Evolutionary conservation across 2,329 filamentous ascomycete species (phyloP).

Genomic region (Trichoderma sp.): DNA sequence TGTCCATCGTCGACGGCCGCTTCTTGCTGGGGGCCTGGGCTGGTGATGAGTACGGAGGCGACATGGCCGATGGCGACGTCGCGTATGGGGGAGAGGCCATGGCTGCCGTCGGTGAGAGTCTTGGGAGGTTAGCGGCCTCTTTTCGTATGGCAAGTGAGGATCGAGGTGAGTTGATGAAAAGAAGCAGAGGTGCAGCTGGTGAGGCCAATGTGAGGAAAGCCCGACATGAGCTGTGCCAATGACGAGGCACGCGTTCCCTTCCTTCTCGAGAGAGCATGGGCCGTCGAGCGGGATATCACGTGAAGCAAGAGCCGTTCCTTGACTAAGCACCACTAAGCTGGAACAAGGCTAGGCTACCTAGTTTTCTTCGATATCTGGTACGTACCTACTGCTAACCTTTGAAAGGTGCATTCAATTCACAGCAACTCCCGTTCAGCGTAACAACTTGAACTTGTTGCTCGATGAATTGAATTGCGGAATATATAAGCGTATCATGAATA

Average conservation of each 20-base stretch:
- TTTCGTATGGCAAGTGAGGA: too few relatives aligned
- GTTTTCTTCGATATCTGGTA: background rate
- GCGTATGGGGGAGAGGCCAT: slow-evolving; percentile 62
- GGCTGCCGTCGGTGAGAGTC: background rate
- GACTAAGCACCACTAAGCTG: background rate
- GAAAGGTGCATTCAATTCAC: background rate
- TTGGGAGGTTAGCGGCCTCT: background rate
- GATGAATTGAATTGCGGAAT: too few relatives aligned
- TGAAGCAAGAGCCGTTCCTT: background rate
- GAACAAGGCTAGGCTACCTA: background rate
- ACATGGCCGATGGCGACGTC: slow-evolving; percentile 56
- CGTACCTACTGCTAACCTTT: background rate
- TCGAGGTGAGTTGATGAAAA: background rate
- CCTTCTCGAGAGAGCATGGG: background rate
- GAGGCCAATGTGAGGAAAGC: slow-evolving; percentile 8
- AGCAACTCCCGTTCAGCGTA: too few relatives aligned
- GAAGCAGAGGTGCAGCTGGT: background rate
- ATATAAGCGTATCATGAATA: too few relatives aligned
- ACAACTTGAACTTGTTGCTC: too few relatives aligned
- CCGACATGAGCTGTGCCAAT: background rate
- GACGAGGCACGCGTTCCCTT: slow-evolving; percentile 17
- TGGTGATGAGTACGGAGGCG: slow-evolving; percentile 56
- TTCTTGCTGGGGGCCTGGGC: slow-evolving; percentile 61
- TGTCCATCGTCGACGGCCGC: slow-evolving; percentile 58
- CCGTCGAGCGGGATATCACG: slow-evolving; percentile 19